These are phyloP conservation scores for Cucurbita pepo DNA, from an alignment of 306 rosid species.

Conservation along the genomic window DNA sequence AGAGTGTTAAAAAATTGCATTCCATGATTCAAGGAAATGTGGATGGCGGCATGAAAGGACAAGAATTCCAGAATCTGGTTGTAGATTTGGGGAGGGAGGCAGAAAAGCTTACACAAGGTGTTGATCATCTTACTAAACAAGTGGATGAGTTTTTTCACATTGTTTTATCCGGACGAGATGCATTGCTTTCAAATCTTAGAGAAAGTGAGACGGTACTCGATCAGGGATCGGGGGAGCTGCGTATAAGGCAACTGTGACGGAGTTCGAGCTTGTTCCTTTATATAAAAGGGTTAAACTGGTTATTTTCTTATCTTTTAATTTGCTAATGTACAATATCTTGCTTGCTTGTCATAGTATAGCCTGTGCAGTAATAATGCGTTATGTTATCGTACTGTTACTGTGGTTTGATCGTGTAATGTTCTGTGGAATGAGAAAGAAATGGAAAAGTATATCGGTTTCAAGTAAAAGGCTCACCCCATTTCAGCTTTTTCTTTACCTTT, in stretches of 20 bases:
- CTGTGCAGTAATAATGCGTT: constrained; percentile 23
- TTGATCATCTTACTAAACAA: constrained; percentile 55
- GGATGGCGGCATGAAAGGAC: constrained; percentile 10
- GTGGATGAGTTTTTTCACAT: constrained; percentile 52
- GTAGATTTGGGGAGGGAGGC: constrained; percentile 23
- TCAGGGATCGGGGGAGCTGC: constrained; percentile 6
- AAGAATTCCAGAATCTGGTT: constrained; percentile 17
- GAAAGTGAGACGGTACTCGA: constrained; percentile 22
- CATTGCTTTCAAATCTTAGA: constrained; percentile 44
- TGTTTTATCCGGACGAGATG: constrained; percentile 53
- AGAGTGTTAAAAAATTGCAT: constrained; percentile 30
- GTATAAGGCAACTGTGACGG: constrained; percentile 11
- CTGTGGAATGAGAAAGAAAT: constrained; percentile 12
- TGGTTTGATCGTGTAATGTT: constrained; percentile 21
- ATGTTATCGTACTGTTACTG: not conserved
- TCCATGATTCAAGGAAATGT: constrained; percentile 37
- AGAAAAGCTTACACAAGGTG: constrained; percentile 45
- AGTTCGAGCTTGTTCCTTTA: not conserved
- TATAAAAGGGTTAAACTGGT: constrained; percentile 16
- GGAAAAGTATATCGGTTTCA: constrained; percentile 2
- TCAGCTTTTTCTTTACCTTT: too few species aligned
- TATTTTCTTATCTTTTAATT: constrained; percentile 24
- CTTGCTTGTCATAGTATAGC: constrained; percentile 23
- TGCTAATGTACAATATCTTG: constrained; percentile 15
- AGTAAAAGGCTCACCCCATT: not conserved